phyloP scores from a whole-genome alignment of 768 basidiomycete genomes.

The Hypsizygus marmoreus region DNA sequence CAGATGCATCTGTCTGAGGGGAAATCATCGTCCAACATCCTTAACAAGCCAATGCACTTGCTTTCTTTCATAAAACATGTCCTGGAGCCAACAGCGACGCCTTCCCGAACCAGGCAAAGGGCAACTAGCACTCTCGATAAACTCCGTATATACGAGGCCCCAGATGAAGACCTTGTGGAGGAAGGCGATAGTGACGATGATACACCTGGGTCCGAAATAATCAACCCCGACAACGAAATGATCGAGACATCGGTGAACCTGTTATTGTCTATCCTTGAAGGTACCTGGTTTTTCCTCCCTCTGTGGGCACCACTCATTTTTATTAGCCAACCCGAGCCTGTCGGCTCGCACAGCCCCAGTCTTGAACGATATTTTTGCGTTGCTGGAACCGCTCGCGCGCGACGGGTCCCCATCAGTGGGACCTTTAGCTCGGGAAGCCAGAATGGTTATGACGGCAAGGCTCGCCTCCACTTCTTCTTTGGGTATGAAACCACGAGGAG shows the following conservation, averaged over 20 bases:
- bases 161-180: conserved; percentile 40
- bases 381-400: conserved; percentile 59
- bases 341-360: conserved; percentile 62
- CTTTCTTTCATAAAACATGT: conserved; percentile 84
- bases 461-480: conserved; percentile 58
- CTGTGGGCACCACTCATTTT: background rate
- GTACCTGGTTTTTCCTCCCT: conserved; percentile 37
- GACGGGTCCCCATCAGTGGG: conserved; percentile 50
- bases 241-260: conserved; percentile 77
- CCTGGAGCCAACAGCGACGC: conserved; percentile 46
- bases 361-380: conserved; percentile 68
- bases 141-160: conserved; percentile 36
- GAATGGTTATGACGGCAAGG: conserved; percentile 82
- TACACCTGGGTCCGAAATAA: conserved; percentile 38
- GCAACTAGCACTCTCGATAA: conserved; percentile 25
- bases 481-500: conserved; percentile 21
- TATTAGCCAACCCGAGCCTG: conserved; percentile 55
- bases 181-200: conserved; percentile 64
- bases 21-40: conserved; percentile 55
- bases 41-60: conserved; percentile 67
- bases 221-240: conserved; percentile 61
- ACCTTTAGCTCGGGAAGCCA: conserved; percentile 72
- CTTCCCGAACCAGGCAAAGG: conserved; percentile 23
- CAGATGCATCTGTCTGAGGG: conserved; percentile 66
- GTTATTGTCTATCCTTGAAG: conserved; percentile 84